Base-by-base conservation (phyloP, 164 flowering plant genomes). In the Magnolia officinalis region DNA sequence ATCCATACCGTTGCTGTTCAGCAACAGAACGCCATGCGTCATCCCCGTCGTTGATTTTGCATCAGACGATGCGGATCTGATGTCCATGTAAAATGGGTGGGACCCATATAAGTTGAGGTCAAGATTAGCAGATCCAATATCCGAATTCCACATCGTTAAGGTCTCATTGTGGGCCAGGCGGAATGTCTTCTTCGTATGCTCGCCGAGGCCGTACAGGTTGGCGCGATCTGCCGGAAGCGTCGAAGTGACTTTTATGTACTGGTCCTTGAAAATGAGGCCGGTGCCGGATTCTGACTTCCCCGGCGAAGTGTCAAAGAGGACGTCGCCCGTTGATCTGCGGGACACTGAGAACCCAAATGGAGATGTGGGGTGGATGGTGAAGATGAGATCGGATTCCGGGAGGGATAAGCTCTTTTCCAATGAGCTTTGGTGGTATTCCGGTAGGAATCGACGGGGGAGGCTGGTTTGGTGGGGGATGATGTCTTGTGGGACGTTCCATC, bases 41-140 rank as follows among this genome's bases (percentile, higher is more conserved):
- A 72, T 78, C 16, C 93, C 89, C 0, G 80, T 81, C 26, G 16
- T 31, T 13, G 45, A 66, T 37, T 37, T 37, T 37, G 45, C 4
- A 37, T 37, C 45, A 21, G 26, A 29, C 13, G 68, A 23, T 0
- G 68, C 14, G 0, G 90, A 83, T 50, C 98, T 63, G 63, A 92
- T 81, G 51, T 94, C 98, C 71, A 94, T 73, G 76, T 94, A 93
- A 55, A 93, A 93, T 3, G 98, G 96, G 77, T 93, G 98, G 14
- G 94, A 89, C 0, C 98, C 98, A 50, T 93, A 93, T 18, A 93
- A 82, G 68, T 92, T 93, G 11, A 90, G 23, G 75, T 92, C 88
- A 3, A 37, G 23, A 73, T 75, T 83, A 0, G 65, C 75, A 71
- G 89, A 87, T 1, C 50, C 87, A 71, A 87, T 82, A 74, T 94